Evolutionary conservation across 306 rosid genomes (phyloP).

Genomic region (Medicago lupulina): DNA sequence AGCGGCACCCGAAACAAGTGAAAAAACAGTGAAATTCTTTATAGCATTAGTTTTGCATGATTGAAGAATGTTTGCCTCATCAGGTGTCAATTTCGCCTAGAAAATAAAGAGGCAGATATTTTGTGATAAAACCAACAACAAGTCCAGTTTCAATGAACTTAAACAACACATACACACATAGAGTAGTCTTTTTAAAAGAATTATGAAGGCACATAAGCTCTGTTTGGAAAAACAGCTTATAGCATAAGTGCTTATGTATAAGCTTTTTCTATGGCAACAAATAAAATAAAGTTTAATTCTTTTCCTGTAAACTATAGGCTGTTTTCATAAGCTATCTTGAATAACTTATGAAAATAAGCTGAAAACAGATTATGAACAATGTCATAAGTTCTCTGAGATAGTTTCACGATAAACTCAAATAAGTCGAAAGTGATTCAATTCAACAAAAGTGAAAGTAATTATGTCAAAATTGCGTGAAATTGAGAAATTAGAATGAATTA

Average conservation of each 20-base stretch:
- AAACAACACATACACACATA: neutral
- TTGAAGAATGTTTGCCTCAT: conserved; percentile 50
- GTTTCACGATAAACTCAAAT: too few relatives aligned
- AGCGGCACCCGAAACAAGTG: conserved; percentile 50
- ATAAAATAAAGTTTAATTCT: too few relatives aligned
- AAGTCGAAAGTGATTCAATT: conserved; percentile 2
- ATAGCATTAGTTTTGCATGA: conserved; percentile 51
- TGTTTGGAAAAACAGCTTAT: too few relatives aligned
- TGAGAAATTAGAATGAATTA: neutral
- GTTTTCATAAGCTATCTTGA: too few relatives aligned
- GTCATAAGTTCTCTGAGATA: too few relatives aligned
- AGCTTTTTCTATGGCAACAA: too few relatives aligned
- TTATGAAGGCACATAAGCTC: neutral
- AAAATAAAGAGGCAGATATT: neutral
- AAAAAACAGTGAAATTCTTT: conserved; percentile 37
- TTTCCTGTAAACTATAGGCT: too few relatives aligned
- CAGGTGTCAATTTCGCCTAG: conserved; percentile 52
- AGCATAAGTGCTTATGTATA: too few relatives aligned
- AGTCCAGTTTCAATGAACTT: conserved; percentile 12
- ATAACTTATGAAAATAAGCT: too few relatives aligned
- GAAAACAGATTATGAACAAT: too few relatives aligned
- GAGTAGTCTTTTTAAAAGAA: neutral
- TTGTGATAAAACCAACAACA: too few relatives aligned
- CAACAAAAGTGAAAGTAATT: neutral
- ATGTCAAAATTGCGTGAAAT: neutral